Evolutionary conservation across 2,329 filamentous ascomycete genomes (phyloP).

Genomic region (Orbilia oligospora): DNA sequence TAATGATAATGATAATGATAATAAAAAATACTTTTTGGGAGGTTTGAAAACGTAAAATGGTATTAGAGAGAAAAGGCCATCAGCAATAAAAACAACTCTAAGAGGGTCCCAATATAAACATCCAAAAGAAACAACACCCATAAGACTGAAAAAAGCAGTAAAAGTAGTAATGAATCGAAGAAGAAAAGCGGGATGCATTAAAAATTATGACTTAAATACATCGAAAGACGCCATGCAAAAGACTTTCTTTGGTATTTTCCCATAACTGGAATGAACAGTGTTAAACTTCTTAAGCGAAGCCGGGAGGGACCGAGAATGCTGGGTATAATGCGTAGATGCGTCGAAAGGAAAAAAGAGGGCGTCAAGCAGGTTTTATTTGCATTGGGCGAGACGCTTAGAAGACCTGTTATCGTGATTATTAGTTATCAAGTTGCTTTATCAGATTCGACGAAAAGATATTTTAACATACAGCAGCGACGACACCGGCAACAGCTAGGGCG

Average conservation of each 20-base stretch:
- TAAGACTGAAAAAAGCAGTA: constrained; percentile 7
- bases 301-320: constrained; percentile 59
- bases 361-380: constrained; percentile 51
- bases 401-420: constrained; percentile 36
- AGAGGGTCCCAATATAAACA: constrained; percentile 57
- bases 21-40: constrained; percentile 22
- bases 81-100: constrained; percentile 59
- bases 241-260: constrained; percentile 55
- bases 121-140: constrained; percentile 51
- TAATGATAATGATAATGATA: not conserved
- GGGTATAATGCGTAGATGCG: constrained; percentile 60
- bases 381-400: constrained; percentile 50
- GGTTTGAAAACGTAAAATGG: constrained; percentile 41
- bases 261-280: constrained; percentile 43
- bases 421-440: constrained; percentile 61
- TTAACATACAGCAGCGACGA: constrained; percentile 63
- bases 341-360: constrained; percentile 37
- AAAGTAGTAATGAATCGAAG: constrained; percentile 25
- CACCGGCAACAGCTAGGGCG: constrained; percentile 64
- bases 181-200: constrained; percentile 56
- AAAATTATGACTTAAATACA: constrained; percentile 61
- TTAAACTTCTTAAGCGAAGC: constrained; percentile 39
- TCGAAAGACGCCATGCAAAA: constrained; percentile 60
- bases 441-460: too few relatives aligned
- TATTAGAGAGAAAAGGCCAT: constrained; percentile 59